Evolutionary conservation across 371 early-diverging fungal genomes (phyloP).

Genomic region (Mucor plumbeus): DNA sequence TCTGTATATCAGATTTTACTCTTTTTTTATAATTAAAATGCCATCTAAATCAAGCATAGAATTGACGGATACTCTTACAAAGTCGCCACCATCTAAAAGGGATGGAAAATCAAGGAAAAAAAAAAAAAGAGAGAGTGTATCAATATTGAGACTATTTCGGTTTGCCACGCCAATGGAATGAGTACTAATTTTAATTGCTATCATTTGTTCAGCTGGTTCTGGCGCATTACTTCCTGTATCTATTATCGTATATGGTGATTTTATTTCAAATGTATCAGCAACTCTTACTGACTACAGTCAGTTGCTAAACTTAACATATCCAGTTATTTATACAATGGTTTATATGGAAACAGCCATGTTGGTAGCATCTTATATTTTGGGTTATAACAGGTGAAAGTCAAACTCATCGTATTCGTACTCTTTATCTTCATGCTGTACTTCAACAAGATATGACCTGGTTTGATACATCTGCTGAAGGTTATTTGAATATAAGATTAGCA

Average conservation of each 20-base stretch:
- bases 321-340: slow-evolving; percentile 36
- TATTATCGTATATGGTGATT: slow-evolving; percentile 44
- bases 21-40: background rate
- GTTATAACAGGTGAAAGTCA: slow-evolving; percentile 37
- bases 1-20: background rate
- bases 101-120: slow-evolving; percentile 16
- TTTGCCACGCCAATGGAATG: slow-evolving; percentile 35
- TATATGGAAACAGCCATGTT: slow-evolving; percentile 40
- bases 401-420: slow-evolving; percentile 37
- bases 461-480: slow-evolving; percentile 69
- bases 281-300: background rate
- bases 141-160: slow-evolving; percentile 39
- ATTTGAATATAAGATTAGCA: slow-evolving; percentile 72
- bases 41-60: background rate
- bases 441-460: slow-evolving; percentile 90
- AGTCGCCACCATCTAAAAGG: background rate
- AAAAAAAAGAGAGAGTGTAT: slow-evolving; percentile 34
- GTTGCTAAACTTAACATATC: slow-evolving; percentile 18
- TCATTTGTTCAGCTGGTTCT: slow-evolving; percentile 29
- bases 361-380: slow-evolving; percentile 43
- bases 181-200: slow-evolving; percentile 30
- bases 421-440: slow-evolving; percentile 71
- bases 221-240: slow-evolving; percentile 45
- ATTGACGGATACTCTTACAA: background rate
- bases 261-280: slow-evolving; percentile 20